Evolutionary conservation across 2,329 filamentous ascomycete genomes (phyloP), one percentile per base, ranked within the genome.

Genomic region (Talaromyces funiculosus): DNA sequence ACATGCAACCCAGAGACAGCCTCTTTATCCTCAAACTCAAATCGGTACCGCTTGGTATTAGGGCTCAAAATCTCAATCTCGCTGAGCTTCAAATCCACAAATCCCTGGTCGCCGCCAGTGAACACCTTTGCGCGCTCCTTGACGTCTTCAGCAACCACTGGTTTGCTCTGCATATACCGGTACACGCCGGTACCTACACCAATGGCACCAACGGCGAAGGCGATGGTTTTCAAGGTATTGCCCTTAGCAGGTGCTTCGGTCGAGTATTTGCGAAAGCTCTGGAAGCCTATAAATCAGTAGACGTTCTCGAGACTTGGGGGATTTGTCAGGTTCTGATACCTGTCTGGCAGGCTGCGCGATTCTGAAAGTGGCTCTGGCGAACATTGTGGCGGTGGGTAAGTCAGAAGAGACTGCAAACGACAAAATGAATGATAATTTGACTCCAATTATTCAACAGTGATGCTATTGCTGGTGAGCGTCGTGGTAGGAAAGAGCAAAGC

Each of bases 21-120:
- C 73, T 96, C 89, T 64, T 85, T 82, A 74, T 95, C 90, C 16
- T 90, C 90, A 45, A 97, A 86, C 70, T 88, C 86, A 78, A 99
- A 97, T 68, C 90, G 87, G 73, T 97, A 82, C 69, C 85, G 87
- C 86, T 97, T 97, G 69, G 92, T 95, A 82, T 97, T 97, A 83
- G 92, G 89, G 81, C 91, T 97, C 79, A 97, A 78, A 49, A 81
- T 78, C 78, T 96, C 89, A 54, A 92, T 84, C 60, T 88, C 86
- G 60, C 90, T 85, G 60, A 97, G 82, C 78, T 89, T 87, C 67
- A 97, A 83, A 64, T 86, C 86, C 65, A 97, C 75, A 78, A 92
- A 97, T 67, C 91, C 92, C 78, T 97, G 92, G 64, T 96, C 90
- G 66, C 90, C 91, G 66, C 93, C 92, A 35, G 84, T 89, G 75